Percentiles rank a stretch among this genome's conserved stretches.
phyloP scores from a whole-genome alignment of 345 rosid genomes.

The Boechera divaricarpa region DNA sequence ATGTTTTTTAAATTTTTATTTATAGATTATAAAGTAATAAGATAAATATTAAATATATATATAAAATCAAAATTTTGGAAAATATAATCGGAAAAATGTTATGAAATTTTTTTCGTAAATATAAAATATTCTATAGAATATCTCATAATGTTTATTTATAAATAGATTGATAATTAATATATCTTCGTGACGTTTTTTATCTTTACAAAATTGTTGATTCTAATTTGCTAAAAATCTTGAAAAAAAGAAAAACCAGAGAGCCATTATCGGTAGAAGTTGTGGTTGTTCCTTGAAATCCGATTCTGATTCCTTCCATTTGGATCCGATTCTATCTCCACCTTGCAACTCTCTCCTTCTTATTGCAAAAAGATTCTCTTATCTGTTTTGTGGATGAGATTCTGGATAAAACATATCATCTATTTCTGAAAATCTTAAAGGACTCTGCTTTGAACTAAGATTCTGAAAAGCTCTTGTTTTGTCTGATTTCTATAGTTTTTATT shows the following conservation, averaged over 20 bases:
- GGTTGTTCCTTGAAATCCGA: conserved; percentile 44
- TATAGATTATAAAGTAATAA: too few species aligned
- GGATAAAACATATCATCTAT: conserved; percentile 24
- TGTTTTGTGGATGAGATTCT: conserved; percentile 40
- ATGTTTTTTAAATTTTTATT: too few species aligned
- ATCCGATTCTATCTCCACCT: conserved; percentile 38
- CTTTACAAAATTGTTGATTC: too few species aligned
- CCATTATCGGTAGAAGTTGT: conserved; percentile 48
- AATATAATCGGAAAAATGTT: too few species aligned
- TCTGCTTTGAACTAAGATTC: conserved; percentile 26
- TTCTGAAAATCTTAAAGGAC: background rate
- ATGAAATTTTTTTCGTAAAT: too few species aligned
- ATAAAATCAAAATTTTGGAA: too few species aligned
- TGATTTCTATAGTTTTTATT: conserved; percentile 11
- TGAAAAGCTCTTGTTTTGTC: conserved; percentile 3
- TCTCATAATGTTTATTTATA: too few species aligned
- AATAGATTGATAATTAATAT: too few species aligned
- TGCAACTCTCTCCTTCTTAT: conserved; percentile 33
- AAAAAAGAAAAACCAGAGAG: conserved; percentile 23
- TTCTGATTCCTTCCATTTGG: conserved; percentile 26
- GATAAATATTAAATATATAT: too few species aligned
- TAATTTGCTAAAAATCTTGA: too few species aligned
- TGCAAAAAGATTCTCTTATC: conserved; percentile 18
- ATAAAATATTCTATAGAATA: too few species aligned
- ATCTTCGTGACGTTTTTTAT: too few species aligned